Base-by-base conservation (phyloP, 768 basidiomycete genomes). In the Boletus reticuloceps region DNA sequence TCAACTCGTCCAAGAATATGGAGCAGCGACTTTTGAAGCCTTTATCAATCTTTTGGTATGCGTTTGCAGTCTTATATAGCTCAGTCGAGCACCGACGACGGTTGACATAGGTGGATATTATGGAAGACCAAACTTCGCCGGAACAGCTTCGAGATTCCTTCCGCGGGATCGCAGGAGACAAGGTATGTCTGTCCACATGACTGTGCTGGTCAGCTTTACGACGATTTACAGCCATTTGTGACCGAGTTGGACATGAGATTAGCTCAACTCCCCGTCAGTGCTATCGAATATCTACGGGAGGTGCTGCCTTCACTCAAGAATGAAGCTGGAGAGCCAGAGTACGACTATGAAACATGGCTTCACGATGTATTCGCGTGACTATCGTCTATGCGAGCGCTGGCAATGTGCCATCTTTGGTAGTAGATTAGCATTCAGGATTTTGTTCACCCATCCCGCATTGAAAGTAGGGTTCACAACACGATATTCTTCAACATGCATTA, bases 111-210 rank as follows among this genome's bases (percentile, higher is more conserved):
- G 92, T 96, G 50, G 94, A 94, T 27, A 94, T 97, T 57, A 94
- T 85, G 29, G 95, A 98, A 74, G 97, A 99, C 67, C 92, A 97
- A 53, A 94, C 92, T 5, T 89, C 94, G 4, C 82, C 89, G 0
- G 93, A 94, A 39, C 96, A 98, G 65, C 80, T 99, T 61, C 85
- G 89, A 19, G 93, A 94, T 55, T 85, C 95, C 2, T 99, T 99
- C 84, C 86, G 91, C 29, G 90, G 90, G 4, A 89, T 97, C 16
- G 93, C 95, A 1, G 82, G 78, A 11, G 88, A 94, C 67, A 98
- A 98, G 83, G 95, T 51, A 31, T 78, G 58, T 32, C 5, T 32
- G 2, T 38, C 43, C 38, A 41, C 12, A 17, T 20, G 40, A 39
- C 25, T 19, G 16, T 44, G 37, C 13, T 16, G 27, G 48, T 55